phyloP scores from a whole-genome alignment of 2,329 filamentous ascomycete genomes.

The Dactylellina leptospora region DNA sequence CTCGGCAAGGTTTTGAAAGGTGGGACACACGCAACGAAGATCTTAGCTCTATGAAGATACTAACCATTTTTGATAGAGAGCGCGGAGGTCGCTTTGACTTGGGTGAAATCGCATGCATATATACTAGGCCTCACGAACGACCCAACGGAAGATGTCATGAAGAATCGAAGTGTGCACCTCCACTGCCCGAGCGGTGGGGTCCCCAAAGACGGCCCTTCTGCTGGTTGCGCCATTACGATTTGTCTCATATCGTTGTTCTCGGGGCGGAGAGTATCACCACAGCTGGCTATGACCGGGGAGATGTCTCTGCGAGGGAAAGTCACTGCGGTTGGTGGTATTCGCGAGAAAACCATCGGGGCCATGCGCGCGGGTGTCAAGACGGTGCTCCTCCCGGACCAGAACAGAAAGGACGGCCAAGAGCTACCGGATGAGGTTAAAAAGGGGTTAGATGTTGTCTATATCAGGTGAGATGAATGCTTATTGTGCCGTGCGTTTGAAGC shows the following conservation, averaged over 20 bases:
- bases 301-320: slow-evolving; percentile 80
- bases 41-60: not conserved
- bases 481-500: slow-evolving; percentile 15
- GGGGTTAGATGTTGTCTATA: slow-evolving; percentile 86
- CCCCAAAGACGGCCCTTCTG: slow-evolving; percentile 76
- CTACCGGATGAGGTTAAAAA: slow-evolving; percentile 87
- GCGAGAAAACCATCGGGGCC: slow-evolving; percentile 97
- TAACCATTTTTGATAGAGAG: slow-evolving; percentile 67
- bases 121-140: slow-evolving; percentile 84
- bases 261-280: slow-evolving; percentile 84
- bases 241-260: slow-evolving; percentile 90
- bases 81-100: slow-evolving; percentile 92
- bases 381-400: slow-evolving; percentile 85
- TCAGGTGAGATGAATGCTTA: slow-evolving; percentile 71
- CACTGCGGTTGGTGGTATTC: slow-evolving; percentile 91
- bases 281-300: slow-evolving; percentile 91
- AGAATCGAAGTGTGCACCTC: slow-evolving; percentile 89
- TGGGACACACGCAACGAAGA: slow-evolving; percentile 30
- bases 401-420: slow-evolving; percentile 91
- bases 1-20: slow-evolving; percentile 91
- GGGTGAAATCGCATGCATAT: slow-evolving; percentile 96
- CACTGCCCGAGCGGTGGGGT: slow-evolving; percentile 95
- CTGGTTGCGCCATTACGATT: slow-evolving; percentile 91
- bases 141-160: slow-evolving; percentile 91
- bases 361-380: slow-evolving; percentile 92